Percentiles rank a stretch among this genome's conserved stretches.
These are phyloP conservation scores for Alternaria ventricosa DNA, from an alignment of 2,329 filamentous ascomycete genomes.

Conservation along the genomic window DNA sequence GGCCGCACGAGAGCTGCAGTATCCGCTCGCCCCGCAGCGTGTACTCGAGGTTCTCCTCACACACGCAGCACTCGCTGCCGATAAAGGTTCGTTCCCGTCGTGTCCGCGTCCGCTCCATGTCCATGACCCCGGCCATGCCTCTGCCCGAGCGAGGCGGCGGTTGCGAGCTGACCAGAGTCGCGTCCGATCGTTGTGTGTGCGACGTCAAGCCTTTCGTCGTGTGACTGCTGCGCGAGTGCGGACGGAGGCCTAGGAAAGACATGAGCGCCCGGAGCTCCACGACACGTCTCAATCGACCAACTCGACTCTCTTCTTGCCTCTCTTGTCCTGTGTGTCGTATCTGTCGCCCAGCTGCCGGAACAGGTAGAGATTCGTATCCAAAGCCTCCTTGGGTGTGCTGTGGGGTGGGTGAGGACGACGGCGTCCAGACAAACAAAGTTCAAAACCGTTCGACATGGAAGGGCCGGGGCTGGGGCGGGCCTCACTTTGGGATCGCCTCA, in stretches of 20 bases:
- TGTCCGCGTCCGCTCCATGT: conserved; percentile 77
- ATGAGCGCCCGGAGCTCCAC: conserved; percentile 49
- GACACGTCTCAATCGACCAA: conserved; percentile 42
- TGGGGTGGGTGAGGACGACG: conserved; percentile 30
- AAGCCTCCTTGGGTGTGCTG: conserved; percentile 25
- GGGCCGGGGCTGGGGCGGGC: conserved; percentile 32
- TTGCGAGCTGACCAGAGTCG: conserved; percentile 32
- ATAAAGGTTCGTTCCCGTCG: conserved; percentile 94
- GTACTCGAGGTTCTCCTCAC: conserved; percentile 95
- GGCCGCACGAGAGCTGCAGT: conserved; percentile 93
- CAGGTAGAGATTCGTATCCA: conserved; percentile 44
- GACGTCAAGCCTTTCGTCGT: conserved; percentile 29
- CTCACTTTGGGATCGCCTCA: conserved; percentile 48
- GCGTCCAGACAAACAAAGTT: conserved; percentile 41
- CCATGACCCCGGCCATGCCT: conserved; percentile 70
- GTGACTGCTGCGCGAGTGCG: conserved; percentile 45
- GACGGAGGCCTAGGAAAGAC: conserved; percentile 50
- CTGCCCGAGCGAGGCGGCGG: conserved; percentile 42
- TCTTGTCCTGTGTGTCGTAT: conserved; percentile 28
- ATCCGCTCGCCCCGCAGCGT: conserved; percentile 93
- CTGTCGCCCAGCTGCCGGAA: conserved; percentile 42
- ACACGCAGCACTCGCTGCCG: conserved; percentile 92
- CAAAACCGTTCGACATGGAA: conserved; percentile 48
- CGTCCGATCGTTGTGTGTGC: conserved; percentile 29
- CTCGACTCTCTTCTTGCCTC: conserved; percentile 45